phyloP scores from a whole-genome alignment of 2,329 filamentous ascomycete genomes.

The Emydomyces testavorans region DNA sequence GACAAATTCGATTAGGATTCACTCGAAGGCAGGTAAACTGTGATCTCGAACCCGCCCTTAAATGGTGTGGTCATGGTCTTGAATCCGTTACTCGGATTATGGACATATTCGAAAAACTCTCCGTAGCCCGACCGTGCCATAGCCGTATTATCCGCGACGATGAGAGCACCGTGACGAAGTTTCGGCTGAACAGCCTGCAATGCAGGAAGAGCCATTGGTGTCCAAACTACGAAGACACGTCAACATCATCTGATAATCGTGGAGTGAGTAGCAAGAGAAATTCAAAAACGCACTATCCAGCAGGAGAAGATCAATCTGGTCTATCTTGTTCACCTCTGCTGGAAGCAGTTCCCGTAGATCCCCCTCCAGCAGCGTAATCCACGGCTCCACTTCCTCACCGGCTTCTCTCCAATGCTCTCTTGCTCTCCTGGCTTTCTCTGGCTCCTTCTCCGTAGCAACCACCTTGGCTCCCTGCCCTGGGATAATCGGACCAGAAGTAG shows the following conservation, averaged over 20 bases:
- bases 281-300: conserved; percentile 47
- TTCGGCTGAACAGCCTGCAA: conserved; percentile 38
- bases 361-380: conserved; percentile 48
- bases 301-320: conserved; percentile 44
- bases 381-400: conserved; percentile 38
- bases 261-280: background rate
- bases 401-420: conserved; percentile 44
- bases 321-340: conserved; percentile 31
- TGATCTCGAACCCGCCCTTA: conserved; percentile 39
- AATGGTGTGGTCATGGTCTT: conserved; percentile 41
- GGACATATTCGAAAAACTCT: conserved; percentile 40
- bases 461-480: conserved; percentile 35
- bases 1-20: background rate
- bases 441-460: conserved; percentile 51
- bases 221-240: conserved; percentile 41
- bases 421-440: conserved; percentile 42
- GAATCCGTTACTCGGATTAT: conserved; percentile 40
- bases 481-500: conserved; percentile 4
- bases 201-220: conserved; percentile 43
- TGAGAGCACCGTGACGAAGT: conserved; percentile 38
- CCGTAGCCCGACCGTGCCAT: conserved; percentile 33
- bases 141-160: conserved; percentile 42
- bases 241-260: background rate
- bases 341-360: conserved; percentile 48
- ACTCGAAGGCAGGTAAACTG: conserved; percentile 25